Evolutionary conservation across 2,329 filamentous ascomycete genomes (phyloP), one percentile per base, ranked within the genome.

Genomic region (Septoria petroselini): DNA sequence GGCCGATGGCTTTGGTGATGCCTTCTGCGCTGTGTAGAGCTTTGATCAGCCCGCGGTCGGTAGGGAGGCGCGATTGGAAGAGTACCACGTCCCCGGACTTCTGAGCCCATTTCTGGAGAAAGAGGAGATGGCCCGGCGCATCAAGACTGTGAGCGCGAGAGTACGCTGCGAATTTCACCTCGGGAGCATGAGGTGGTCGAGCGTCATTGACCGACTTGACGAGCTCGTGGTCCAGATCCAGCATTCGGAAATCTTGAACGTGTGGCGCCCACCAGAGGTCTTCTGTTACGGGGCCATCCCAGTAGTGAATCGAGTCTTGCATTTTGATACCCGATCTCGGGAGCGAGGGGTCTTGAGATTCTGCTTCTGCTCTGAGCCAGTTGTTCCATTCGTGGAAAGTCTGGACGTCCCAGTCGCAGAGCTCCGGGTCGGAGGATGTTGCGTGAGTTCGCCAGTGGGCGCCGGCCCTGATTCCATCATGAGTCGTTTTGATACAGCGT

Each of bases 401-500:
- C 56, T 71, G 66, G 0, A 64, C 52, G 55, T 76, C 73, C 73
- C 73, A 76, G 18, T 59, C 60, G 37, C 67, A 64, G 35, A 68
- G 58, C 41, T 70, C 67, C 3, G 50, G 49, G 30, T 70, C 65
- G 5, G 63, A 53, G 1, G 52, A 33, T 0, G 60, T 58, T 12
- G 72, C 69, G 52, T 74, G 71, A 2, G 73, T 70, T 29, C 71
- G 67, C 73, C 73, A 77, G 46, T 76, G 70, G 1, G 71, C 74
- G 3, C 75, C 74, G 1, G 74, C 74, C 71, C 71, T 73, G 29
- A 11, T 19, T 2, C 9, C 5, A 9, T 27, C n/a, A 41, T 14
- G 39, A 19, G 18, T 18, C 8, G 14, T 25, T 21, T 18, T 14
- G 30, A 3, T 33, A n/a, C n/a, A n/a, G 12, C 33, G 15, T 4